A percentile compares a stretch with the other conserved stretches of the same genome.
Conservation (phyloP, 2,329 filamentous ascomycete genomes). For the Fusarium hostae region DNA sequence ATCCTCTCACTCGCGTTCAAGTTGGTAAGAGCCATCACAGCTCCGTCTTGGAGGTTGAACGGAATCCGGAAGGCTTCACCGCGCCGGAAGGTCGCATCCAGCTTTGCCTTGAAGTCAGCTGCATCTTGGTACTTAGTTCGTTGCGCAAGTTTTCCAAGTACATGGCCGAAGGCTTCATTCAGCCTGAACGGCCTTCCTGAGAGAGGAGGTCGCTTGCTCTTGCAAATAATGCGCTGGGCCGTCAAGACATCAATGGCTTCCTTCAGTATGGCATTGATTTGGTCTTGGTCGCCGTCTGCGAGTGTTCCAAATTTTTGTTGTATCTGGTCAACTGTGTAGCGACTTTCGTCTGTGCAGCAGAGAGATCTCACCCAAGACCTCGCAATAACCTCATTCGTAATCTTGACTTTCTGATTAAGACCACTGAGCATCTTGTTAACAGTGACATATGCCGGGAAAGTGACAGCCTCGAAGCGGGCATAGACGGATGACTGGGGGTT, state of each 20-base stretch:
- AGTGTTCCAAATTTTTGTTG: constrained; percentile 64
- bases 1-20: constrained; percentile 70
- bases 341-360: constrained; percentile 62
- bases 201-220: constrained; percentile 68
- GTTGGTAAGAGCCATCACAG: constrained; percentile 74
- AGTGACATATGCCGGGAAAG: constrained; percentile 58
- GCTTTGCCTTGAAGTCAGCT: constrained; percentile 65
- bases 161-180: constrained; percentile 66
- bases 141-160: constrained; percentile 67
- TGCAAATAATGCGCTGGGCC: constrained; percentile 65
- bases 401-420: constrained; percentile 13
- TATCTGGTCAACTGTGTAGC: constrained; percentile 61
- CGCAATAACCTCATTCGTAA: constrained; percentile 55
- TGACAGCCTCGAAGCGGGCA: constrained; percentile 65
- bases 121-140: constrained; percentile 68
- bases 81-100: constrained; percentile 67
- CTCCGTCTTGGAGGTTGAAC: constrained; percentile 70
- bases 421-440: constrained; percentile 27
- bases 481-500: constrained; percentile 64
- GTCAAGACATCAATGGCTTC: constrained; percentile 61
- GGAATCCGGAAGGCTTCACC: constrained; percentile 58
- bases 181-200: constrained; percentile 71
- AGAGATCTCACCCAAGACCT: constrained; percentile 70
- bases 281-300: constrained; percentile 51
- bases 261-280: constrained; percentile 58